Base-by-base conservation (phyloP, 805 yeast species). In the Candida ortonii region DNA sequence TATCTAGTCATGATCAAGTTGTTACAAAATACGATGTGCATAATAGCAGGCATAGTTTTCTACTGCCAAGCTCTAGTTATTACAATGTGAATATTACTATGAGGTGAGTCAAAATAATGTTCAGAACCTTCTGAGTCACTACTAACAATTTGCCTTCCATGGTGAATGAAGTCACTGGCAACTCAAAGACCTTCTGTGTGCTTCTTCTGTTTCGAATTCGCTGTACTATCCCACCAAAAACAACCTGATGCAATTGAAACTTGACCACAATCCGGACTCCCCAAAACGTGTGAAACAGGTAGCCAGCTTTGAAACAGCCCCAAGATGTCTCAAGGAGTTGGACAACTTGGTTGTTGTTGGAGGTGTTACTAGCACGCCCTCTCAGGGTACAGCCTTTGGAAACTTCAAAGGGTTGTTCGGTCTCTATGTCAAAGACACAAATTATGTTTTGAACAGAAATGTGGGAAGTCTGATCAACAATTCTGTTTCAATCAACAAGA, bases 381-480 rank as follows among this genome's bases (percentile, higher is more conserved):
- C 44, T 13, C 49, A 47, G 30, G 25, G 35, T 11, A 15, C 28
- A 12, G 21, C 30, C 9, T 35, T 59, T 41, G 60, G 62, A 28
- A 63, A 52, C 23, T 67, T 75, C 61, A 77, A 78, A 45, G 96
- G 96, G 0, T 67, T 78, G 25, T 74, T 80, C 39, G 71, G 83
- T 2, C 61, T 82, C 30, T 68, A 71, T 53, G 71, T 74, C 39
- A 71, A 74, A 16, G 65, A 66, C 5, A 68, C 75, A 8, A 67
- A 67, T n/a, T 53, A 59, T 6, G 61, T 69, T 5, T 59, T 67
- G 28, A 73, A 80, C 3, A 67, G 75, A 17, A 73, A 73, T 34
- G 61, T 87, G 34, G 96, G 97, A 0, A 83, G 83, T 21, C 76
- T 80, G 61, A 87, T 89, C 49, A 88, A 87, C 57, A 88, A 88